Base-by-base conservation (phyloP, 192 early-diverging fungal species). In the Coemansia reversa region DNA sequence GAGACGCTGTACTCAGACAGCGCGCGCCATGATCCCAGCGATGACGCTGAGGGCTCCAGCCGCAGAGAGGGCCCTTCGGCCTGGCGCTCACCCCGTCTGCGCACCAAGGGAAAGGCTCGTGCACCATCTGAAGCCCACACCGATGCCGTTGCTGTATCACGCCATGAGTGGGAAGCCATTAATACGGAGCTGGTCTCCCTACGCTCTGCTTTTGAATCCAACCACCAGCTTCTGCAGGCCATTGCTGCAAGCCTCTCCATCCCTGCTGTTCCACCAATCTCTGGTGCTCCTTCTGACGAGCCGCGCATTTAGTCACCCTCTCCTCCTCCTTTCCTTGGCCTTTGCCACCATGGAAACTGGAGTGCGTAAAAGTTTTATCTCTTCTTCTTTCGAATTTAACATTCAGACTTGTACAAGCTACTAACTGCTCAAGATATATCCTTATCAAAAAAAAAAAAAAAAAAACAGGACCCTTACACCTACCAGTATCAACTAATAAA, bases 111-210 rank as follows among this genome's bases (percentile, higher is more conserved):
- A 29, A 74, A 74, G 27, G 66, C 60, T 24, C 45, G 35, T 4
- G 58, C 23, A 3, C 29, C 7, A 0, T 18, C 50, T 0, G 29
- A n/a, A 25, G 25, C 29, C 18, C 6, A n/a, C 16, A 19, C 53
- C 25, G 33, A 52, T 7, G 29, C 22, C 20, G 53, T 75, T 20
- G 54, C 45, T 1, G 70, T 79, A 24, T 63, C 71, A 30, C 59
- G 60, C 4, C 51, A 49, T 20, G 71, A 79, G 62, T 79, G 76
- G 76, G 61, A 64, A n/a, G 51, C 71, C 2, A 53, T 79, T 16
- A 69, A 79, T 29, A 61, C 63, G 6, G 76, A 79, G 62, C 57
- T 79, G 47, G 63, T 51, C 1, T 52, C 67, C 12, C 60, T 79
- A 48, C 76, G 76, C 11, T 14, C 52, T 4, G 55, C 58, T 0